phyloP scores from a whole-genome alignment of 441 rosid species.

The Gossypium schwendimanii region DNA sequence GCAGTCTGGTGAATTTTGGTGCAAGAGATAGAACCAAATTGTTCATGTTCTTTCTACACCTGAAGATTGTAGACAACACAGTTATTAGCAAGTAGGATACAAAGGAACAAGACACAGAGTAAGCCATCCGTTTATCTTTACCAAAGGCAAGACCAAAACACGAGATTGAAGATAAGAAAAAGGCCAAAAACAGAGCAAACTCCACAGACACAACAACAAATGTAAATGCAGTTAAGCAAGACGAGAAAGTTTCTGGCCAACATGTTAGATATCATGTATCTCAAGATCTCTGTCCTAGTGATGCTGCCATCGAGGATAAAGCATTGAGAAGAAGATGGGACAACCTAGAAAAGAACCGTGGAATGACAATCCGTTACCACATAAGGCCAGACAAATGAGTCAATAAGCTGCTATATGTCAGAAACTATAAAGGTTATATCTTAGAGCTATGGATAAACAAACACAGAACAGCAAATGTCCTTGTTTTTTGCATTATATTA shows the following conservation, averaged over 20 bases:
- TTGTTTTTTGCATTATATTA: too few relatives aligned
- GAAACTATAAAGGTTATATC: neutral
- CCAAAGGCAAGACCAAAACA: neutral
- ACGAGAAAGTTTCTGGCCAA: too few relatives aligned
- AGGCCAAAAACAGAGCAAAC: neutral
- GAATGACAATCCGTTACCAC: neutral
- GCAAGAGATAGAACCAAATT: conserved; percentile 70
- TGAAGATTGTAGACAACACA: conserved; percentile 15
- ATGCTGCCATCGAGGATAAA: neutral
- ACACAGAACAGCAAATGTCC: neutral
- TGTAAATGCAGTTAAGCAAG: neutral
- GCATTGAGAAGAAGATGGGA: neutral
- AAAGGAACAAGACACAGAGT: neutral
- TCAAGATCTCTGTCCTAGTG: too few relatives aligned
- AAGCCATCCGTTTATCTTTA: neutral
- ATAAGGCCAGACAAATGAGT: neutral
- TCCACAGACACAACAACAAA: neutral
- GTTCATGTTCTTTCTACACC: conserved; percentile 87
- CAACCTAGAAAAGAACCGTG: neutral
- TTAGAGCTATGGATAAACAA: neutral
- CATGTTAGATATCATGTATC: too few relatives aligned
- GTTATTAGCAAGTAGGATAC: neutral
- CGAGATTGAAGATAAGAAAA: neutral
- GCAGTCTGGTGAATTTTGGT: conserved; percentile 70
- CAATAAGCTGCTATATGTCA: neutral